Conservation (phyloP, 176 grass and related monocot genomes). For the Cenchrus purpureus region DNA sequence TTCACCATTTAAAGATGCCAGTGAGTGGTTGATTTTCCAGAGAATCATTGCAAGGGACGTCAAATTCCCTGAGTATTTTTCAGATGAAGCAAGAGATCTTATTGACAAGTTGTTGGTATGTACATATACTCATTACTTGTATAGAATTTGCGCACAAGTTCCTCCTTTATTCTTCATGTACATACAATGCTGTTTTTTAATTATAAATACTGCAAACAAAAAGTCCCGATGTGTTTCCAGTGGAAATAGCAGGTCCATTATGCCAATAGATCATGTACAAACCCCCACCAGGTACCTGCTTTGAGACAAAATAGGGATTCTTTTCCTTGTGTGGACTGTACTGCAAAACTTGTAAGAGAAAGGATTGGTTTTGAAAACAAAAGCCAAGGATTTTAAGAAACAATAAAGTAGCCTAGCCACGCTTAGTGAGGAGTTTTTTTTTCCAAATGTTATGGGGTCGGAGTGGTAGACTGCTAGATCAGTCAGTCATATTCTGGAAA, state of each 20-base stretch:
- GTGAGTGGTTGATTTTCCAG: slow-evolving; percentile 96
- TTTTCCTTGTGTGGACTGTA: background rate
- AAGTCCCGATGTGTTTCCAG: background rate
- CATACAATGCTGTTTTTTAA: background rate
- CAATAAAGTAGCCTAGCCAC: background rate
- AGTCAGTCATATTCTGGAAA: background rate
- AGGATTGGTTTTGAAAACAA: background rate
- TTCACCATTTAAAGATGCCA: slow-evolving; percentile 97
- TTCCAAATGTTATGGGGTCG: too few species aligned
- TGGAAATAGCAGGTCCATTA: background rate
- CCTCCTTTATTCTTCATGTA: background rate
- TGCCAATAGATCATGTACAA: background rate
- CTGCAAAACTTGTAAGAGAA: background rate
- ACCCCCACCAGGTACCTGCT: background rate
- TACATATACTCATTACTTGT: slow-evolving; percentile 1
- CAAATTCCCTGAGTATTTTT: slow-evolving; percentile 86
- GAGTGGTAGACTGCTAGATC: background rate
- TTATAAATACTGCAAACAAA: background rate
- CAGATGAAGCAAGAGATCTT: slow-evolving; percentile 78
- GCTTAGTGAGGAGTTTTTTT: too few species aligned
- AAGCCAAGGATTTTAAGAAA: background rate
- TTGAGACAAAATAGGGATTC: background rate
- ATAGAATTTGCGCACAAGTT: slow-evolving; percentile 13
- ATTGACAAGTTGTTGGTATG: slow-evolving; percentile 94
- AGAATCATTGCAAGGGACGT: slow-evolving; percentile 91